A percentile compares a stretch with the other conserved stretches of the same genome.
phyloP scores from a whole-genome alignment of 73 alveolate species.

The Tetrahymena elliotti region DNA sequence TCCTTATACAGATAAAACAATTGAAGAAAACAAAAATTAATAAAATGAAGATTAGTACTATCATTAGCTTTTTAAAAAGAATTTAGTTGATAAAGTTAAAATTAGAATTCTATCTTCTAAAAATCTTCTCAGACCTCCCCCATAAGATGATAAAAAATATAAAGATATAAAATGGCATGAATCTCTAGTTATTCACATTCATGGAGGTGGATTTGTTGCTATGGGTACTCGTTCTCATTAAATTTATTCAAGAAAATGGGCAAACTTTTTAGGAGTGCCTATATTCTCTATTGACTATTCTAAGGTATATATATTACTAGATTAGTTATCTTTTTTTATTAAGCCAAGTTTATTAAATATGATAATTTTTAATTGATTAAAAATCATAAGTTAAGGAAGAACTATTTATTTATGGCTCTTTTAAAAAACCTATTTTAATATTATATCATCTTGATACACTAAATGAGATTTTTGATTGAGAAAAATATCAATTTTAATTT shows the following conservation, averaged over 20 bases:
- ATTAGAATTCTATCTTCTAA: background rate
- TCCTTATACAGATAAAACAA: background rate
- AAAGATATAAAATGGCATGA: background rate
- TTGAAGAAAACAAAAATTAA: background rate
- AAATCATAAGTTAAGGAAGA: too few species aligned
- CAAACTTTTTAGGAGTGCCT: constrained; percentile 52
- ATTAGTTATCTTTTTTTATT: too few species aligned
- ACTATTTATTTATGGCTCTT: too few species aligned
- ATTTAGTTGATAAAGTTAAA: background rate
- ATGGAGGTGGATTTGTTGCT: constrained; percentile 91
- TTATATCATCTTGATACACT: too few species aligned
- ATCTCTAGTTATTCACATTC: constrained; percentile 59
- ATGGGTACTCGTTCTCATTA: constrained; percentile 63
- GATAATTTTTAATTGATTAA: too few species aligned
- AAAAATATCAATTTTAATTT: background rate
- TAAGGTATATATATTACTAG: too few species aligned
- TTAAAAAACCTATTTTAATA: too few species aligned
- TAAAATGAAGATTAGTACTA: background rate
- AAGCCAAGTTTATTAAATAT: too few species aligned
- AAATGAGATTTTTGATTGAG: too few species aligned
- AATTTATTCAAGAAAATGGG: constrained; percentile 69
- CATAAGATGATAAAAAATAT: background rate
- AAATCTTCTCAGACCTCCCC: background rate
- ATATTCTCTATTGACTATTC: constrained; percentile 75
- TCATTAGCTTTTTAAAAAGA: background rate